Percentiles rank a stretch among this genome's conserved stretches.
Conservation (phyloP, 371 early-diverging fungal genomes). For the Chytridium lagenaria region DNA sequence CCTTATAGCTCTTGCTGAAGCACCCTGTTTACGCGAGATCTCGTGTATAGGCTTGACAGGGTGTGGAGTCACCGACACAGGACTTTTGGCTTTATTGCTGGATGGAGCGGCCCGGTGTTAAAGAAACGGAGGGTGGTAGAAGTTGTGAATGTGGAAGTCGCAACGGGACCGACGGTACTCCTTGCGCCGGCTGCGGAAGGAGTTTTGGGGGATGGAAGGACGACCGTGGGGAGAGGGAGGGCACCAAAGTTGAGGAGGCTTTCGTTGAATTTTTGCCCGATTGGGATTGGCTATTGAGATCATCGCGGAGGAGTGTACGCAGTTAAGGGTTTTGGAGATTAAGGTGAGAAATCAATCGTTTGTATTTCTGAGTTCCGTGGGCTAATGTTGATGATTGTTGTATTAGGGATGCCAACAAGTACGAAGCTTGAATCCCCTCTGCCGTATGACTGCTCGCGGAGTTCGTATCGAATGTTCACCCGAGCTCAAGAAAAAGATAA, state of each 20-base stretch:
- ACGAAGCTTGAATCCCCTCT: conserved; percentile 1
- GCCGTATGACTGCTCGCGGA: background rate
- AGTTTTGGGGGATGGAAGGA: background rate
- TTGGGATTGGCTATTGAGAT: background rate
- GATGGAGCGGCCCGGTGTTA: background rate
- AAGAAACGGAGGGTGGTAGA: no score
- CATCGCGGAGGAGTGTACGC: background rate
- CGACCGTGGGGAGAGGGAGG: conserved; percentile 11
- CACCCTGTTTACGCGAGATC: background rate
- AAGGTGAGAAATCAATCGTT: background rate
- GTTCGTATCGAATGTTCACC: conserved; percentile 17
- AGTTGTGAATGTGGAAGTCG: conserved; percentile 1
- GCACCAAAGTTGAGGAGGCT: conserved; percentile 2
- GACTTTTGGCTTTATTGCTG: background rate
- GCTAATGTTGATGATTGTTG: no score
- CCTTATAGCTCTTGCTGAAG: background rate
- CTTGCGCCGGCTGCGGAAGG: conserved; percentile 5
- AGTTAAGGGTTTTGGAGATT: conserved; percentile 12
- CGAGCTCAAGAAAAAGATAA: conserved; percentile 9
- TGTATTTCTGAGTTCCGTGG: no score
- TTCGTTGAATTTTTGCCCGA: conserved; percentile 8
- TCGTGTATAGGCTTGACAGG: background rate
- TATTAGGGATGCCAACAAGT: conserved; percentile 8
- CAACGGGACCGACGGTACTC: background rate
- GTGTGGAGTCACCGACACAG: background rate